Conservation (phyloP, 2,329 filamentous ascomycete genomes). For the Lecanicillium sp. region DNA sequence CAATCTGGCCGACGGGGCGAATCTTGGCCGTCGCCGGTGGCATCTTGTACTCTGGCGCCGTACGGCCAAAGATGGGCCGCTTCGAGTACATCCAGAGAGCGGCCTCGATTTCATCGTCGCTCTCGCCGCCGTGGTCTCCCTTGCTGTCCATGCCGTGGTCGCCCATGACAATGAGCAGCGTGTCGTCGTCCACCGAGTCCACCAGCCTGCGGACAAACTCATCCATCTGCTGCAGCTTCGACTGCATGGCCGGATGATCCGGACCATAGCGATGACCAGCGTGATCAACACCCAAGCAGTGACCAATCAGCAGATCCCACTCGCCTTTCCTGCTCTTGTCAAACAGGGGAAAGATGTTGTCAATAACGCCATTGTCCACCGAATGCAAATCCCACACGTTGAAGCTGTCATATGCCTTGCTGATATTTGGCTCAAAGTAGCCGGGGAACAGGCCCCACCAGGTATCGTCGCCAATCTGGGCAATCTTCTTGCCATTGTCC, state of each 20-base stretch:
- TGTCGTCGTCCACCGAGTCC: constrained; percentile 69
- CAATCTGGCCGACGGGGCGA: constrained; percentile 75
- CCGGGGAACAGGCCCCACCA: constrained; percentile 90
- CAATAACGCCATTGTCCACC: constrained; percentile 88
- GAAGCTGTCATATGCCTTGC: constrained; percentile 88
- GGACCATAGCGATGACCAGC: constrained; percentile 95
- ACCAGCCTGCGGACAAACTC: constrained; percentile 66
- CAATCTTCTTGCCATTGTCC: constrained; percentile 64
- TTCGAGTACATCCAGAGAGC: constrained; percentile 99
- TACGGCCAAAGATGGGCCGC: constrained; percentile 74
- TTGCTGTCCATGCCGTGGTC: constrained; percentile 98
- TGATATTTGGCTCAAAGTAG: constrained; percentile 85
- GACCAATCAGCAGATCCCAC: constrained; percentile 94
- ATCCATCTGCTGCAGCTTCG: constrained; percentile 90
- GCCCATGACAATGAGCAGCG: constrained; percentile 92
- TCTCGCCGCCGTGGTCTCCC: constrained; percentile 97
- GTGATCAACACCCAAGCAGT: constrained; percentile 93
- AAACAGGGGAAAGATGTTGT: constrained; percentile 82
- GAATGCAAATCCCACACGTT: constrained; percentile 98
- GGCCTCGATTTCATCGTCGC: constrained; percentile 89
- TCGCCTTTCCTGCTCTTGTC: constrained; percentile 53
- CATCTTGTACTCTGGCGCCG: constrained; percentile 46
- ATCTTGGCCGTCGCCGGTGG: constrained; percentile 69
- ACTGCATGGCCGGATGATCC: constrained; percentile 82
- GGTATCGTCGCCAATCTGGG: constrained; percentile 95